Percentiles rank a stretch among this genome's conserved stretches.
phyloP scores from a whole-genome alignment of 495 filamentous ascomycete species.

The Staphylotrichum longicolle region DNA sequence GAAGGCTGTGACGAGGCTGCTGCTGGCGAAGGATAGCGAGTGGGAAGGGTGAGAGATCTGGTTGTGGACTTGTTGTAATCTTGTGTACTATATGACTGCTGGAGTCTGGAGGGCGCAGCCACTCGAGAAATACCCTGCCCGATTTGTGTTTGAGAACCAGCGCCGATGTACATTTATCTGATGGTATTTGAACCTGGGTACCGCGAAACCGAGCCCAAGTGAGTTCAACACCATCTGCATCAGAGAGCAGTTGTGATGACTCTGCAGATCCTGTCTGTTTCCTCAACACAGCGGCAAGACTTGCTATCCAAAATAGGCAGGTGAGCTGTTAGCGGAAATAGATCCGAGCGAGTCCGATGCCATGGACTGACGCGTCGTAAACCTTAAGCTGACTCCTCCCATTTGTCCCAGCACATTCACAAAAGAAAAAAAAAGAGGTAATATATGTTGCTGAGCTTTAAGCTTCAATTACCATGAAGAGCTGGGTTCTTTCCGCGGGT shows the following conservation, averaged over 20 bases:
- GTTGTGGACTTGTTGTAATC: neutral
- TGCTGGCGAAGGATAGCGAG: slow-evolving; percentile 1
- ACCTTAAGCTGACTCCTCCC: neutral
- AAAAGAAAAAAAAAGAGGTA: neutral
- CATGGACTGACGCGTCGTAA: neutral
- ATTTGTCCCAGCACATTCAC: too few species aligned
- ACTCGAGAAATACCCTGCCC: too few species aligned
- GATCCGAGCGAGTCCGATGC: neutral
- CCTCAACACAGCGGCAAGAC: neutral
- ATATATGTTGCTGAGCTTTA: too few species aligned
- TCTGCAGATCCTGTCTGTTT: too few species aligned
- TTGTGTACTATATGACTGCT: too few species aligned
- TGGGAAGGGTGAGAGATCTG: neutral
- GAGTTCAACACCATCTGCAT: too few species aligned
- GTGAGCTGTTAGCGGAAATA: neutral
- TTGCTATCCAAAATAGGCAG: slow-evolving; percentile 1
- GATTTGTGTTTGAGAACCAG: too few species aligned
- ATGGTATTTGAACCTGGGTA: too few species aligned
- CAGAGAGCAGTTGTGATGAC: too few species aligned
- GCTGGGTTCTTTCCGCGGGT: neutral
- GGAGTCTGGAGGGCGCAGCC: too few species aligned
- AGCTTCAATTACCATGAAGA: neutral
- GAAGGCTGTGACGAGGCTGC: slow-evolving; percentile 2
- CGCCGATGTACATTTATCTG: too few species aligned
- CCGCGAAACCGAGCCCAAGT: too few species aligned